Percentiles rank a stretch among this genome's conserved stretches.
phyloP scores from a whole-genome alignment of 164 flowering plant genomes.

The Vitis rupestris region DNA sequence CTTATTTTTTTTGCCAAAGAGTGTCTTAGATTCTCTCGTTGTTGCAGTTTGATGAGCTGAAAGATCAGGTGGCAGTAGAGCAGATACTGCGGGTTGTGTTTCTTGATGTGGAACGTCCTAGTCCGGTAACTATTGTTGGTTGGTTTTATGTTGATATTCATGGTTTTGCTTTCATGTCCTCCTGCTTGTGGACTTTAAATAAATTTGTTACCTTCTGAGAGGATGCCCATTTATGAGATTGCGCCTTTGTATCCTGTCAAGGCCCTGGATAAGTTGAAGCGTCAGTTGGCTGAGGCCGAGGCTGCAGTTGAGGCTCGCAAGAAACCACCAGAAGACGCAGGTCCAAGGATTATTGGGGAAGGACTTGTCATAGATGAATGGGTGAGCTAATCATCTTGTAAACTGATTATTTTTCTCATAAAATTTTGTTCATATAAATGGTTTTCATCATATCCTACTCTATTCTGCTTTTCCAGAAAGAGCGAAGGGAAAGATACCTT shows the following conservation, averaged over 20 bases:
- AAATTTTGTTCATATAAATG: neutral
- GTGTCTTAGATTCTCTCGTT: conserved; percentile 1
- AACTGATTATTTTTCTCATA: neutral
- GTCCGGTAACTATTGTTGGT: conserved; percentile 35
- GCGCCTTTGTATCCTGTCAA: conserved; percentile 2
- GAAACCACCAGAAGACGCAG: conserved; percentile 49
- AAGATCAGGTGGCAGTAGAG: conserved; percentile 55
- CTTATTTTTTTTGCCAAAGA: neutral
- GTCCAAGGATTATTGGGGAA: conserved; percentile 50
- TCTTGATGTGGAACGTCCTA: conserved; percentile 51
- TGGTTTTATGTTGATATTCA: too few relatives aligned
- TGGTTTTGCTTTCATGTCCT: neutral
- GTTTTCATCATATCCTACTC: neutral
- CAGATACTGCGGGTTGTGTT: conserved; percentile 60
- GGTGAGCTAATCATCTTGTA: conserved; percentile 34
- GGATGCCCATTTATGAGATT: neutral
- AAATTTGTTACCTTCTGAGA: neutral
- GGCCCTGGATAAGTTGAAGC: conserved; percentile 51
- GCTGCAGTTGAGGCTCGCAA: conserved; percentile 46
- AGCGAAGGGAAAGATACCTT: conserved; percentile 81
- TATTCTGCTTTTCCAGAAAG: conserved; percentile 49
- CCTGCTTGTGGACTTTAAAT: neutral
- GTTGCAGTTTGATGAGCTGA: conserved; percentile 64
- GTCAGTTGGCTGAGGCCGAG: conserved; percentile 52
- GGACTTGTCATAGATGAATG: conserved; percentile 69